phyloP scores from a whole-genome alignment of 2,329 filamentous ascomycete species.

The Seiridium cupressi region DNA sequence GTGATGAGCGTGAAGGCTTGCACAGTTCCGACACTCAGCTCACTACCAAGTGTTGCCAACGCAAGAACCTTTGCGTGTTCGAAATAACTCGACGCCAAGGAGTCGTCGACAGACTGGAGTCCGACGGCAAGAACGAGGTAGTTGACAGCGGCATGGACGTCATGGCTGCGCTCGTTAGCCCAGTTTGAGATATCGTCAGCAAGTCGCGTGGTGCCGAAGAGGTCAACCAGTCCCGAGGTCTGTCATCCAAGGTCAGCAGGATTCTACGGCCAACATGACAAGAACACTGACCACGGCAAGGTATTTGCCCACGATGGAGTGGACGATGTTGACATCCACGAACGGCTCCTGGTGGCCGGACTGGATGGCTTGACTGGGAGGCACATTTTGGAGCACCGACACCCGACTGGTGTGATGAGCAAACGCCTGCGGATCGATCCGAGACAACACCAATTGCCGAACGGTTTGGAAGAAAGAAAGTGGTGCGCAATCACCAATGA shows the following conservation, averaged over 20 bases:
- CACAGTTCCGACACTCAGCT: slow-evolving; percentile 47
- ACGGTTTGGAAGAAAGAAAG: slow-evolving; percentile 56
- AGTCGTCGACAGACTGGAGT: slow-evolving; percentile 38
- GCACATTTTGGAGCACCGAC: slow-evolving; percentile 47
- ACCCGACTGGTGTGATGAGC: slow-evolving; percentile 49
- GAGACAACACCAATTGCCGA: slow-evolving; percentile 47
- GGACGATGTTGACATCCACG: slow-evolving; percentile 14
- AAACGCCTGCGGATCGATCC: slow-evolving; percentile 48
- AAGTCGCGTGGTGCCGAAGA: slow-evolving; percentile 43
- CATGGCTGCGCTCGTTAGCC: slow-evolving; percentile 32
- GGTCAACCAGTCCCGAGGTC: slow-evolving; percentile 45
- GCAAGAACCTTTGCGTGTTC: slow-evolving; percentile 47
- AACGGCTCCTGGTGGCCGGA: slow-evolving; percentile 16
- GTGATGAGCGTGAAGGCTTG: slow-evolving; percentile 50
- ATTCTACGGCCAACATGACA: background rate
- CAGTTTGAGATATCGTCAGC: slow-evolving; percentile 39
- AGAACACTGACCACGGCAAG: slow-evolving; percentile 21
- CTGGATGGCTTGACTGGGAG: slow-evolving; percentile 22
- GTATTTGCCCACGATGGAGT: slow-evolving; percentile 18
- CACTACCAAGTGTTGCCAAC: slow-evolving; percentile 41
- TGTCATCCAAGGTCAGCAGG: slow-evolving; percentile 2
- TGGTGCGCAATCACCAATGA: slow-evolving; percentile 56
- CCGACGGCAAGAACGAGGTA: slow-evolving; percentile 52
- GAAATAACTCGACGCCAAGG: slow-evolving; percentile 43
- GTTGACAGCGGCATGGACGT: slow-evolving; percentile 40